Conservation (phyloP, 1,284 basidiomycete species). For the Leccinum subrobustum region DNA sequence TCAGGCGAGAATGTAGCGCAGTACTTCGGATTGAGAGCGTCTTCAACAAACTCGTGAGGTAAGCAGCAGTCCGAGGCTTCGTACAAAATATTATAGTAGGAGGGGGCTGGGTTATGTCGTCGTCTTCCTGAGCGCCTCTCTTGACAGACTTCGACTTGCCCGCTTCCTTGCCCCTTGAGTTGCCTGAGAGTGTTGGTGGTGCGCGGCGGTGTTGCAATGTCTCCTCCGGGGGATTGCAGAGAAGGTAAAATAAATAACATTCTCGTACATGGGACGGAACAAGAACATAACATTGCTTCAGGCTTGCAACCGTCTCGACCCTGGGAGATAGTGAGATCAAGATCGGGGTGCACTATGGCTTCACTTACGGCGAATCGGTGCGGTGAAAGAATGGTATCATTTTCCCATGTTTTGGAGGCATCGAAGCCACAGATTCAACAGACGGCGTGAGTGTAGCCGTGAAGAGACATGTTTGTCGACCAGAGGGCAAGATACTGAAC, state of each 20-base stretch:
- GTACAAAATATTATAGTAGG: constrained; percentile 96
- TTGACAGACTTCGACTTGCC: constrained; percentile 35
- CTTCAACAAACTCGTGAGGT: constrained; percentile 80
- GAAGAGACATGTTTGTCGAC: constrained; percentile 94
- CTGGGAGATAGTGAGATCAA: constrained; percentile 40
- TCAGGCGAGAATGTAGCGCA: constrained; percentile 90
- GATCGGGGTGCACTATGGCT: background rate
- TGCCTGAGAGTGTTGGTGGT: constrained; percentile 45
- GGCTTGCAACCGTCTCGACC: constrained; percentile 80
- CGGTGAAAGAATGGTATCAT: constrained; percentile 86
- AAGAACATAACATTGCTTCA: constrained; percentile 90
- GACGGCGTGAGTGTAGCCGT: constrained; percentile 92
- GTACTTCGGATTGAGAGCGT: constrained; percentile 82
- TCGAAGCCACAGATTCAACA: constrained; percentile 78
- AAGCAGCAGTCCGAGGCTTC: constrained; percentile 85
- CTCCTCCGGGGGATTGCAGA: constrained; percentile 85
- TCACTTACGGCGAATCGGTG: constrained; percentile 71
- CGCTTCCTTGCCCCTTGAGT: constrained; percentile 33
- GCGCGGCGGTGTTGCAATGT: constrained; percentile 65
- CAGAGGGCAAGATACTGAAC: constrained; percentile 76
- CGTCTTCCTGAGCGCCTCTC: constrained; percentile 44
- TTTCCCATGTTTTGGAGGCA: constrained; percentile 79
- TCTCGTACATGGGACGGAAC: constrained; percentile 96
- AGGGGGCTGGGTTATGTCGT: constrained; percentile 66
- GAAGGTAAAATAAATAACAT: constrained; percentile 87